Conservation (phyloP, 176 grass and related monocot genomes). For the Triticum urartu region DNA sequence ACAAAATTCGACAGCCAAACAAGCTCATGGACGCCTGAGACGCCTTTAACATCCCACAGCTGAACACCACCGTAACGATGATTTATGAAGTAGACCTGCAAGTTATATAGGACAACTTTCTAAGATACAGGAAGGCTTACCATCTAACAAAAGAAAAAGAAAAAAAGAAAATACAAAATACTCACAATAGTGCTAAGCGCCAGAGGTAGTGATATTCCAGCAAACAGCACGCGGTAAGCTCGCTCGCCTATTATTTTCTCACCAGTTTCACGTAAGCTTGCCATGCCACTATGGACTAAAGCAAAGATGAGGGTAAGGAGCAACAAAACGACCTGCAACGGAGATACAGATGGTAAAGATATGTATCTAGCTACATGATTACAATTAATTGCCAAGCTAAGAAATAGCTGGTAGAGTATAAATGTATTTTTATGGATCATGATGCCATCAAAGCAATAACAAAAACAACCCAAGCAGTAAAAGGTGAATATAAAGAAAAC, state of each 20-base stretch:
- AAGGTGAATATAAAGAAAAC: neutral
- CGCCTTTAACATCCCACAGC: conserved; percentile 77
- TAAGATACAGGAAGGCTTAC: neutral
- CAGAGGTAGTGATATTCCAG: conserved; percentile 87
- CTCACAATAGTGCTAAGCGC: conserved; percentile 84
- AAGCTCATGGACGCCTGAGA: conserved; percentile 70
- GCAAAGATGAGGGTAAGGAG: conserved; percentile 82
- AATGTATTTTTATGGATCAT: neutral
- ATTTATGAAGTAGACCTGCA: conserved; percentile 96
- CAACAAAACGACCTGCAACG: conserved; percentile 71
- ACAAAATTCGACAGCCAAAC: conserved; percentile 84
- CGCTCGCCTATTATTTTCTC: conserved; percentile 85
- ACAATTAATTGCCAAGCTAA: conserved; percentile 14
- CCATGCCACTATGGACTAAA: conserved; percentile 84
- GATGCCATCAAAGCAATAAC: neutral
- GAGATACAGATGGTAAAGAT: neutral
- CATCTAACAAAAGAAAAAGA: conserved; percentile 8
- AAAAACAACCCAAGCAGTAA: neutral
- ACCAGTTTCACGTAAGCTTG: conserved; percentile 74
- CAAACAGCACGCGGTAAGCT: conserved; percentile 81
- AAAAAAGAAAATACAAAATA: neutral
- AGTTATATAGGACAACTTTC: neutral
- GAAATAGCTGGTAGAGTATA: neutral
- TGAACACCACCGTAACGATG: conserved; percentile 84
- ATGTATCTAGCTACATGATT: neutral